Evolutionary conservation across 139 green algal genomes (phyloP).

Genomic region (Trebouxia sp.): DNA sequence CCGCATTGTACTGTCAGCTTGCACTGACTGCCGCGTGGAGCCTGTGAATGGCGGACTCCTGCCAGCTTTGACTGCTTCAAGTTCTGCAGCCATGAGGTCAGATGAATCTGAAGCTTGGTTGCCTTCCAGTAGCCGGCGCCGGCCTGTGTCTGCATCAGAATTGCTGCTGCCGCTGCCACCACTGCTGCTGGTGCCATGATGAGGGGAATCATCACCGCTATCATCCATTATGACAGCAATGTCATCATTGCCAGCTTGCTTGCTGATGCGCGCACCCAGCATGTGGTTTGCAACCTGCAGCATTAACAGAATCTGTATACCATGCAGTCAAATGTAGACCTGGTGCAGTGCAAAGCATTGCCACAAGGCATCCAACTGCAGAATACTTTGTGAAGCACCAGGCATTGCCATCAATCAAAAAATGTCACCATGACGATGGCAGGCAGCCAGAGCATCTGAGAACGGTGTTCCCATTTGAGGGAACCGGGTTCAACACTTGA

Average conservation of each 20-base stretch:
- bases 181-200: not conserved
- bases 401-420: too few relatives aligned
- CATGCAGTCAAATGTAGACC: too few relatives aligned
- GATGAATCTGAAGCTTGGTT: constrained; percentile 14
- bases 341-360: too few relatives aligned
- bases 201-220: not conserved
- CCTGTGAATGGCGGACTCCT: not conserved
- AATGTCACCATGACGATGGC: too few relatives aligned
- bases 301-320: too few relatives aligned
- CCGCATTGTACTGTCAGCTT: not conserved
- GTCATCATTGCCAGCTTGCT: not conserved
- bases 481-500: too few relatives aligned
- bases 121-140: not conserved
- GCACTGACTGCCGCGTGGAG: not conserved
- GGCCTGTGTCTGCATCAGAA: not conserved
- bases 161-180: not conserved
- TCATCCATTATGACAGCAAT: constrained; percentile 24
- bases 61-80: not conserved
- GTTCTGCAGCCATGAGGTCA: constrained; percentile 2
- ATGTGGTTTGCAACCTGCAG: constrained; percentile 9
- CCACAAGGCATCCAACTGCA: too few relatives aligned
- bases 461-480: too few relatives aligned
- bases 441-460: too few relatives aligned
- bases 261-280: constrained; percentile 11
- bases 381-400: too few relatives aligned